Evolutionary conservation across 805 yeast genomes (phyloP).

Genomic region (Lachancea nothofagi): DNA sequence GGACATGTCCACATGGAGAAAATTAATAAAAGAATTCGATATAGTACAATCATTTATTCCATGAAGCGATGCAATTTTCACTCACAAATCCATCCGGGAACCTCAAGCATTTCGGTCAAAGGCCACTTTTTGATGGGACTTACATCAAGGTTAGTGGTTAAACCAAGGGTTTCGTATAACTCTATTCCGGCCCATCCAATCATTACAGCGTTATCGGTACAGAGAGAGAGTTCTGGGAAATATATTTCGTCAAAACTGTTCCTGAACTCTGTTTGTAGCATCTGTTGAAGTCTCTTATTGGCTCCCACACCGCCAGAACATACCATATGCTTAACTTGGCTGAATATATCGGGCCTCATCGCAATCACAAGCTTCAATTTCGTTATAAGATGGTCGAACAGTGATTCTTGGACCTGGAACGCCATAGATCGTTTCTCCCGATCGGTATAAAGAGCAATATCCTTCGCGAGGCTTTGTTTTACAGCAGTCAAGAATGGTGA

Average conservation of each 20-base stretch:
- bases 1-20: slow-evolving; percentile 61
- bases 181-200: slow-evolving; percentile 97
- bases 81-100: slow-evolving; percentile 45
- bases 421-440: slow-evolving; percentile 43
- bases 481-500: slow-evolving; percentile 65
- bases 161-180: slow-evolving; percentile 46
- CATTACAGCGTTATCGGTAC: slow-evolving; percentile 96
- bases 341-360: slow-evolving; percentile 38
- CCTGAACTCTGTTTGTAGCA: slow-evolving; percentile 39
- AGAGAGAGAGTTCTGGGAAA: slow-evolving; percentile 65
- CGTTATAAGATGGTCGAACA: slow-evolving; percentile 68
- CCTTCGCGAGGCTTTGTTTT: slow-evolving; percentile 25
- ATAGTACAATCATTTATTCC: slow-evolving; percentile 50
- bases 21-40: slow-evolving; percentile 46
- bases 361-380: slow-evolving; percentile 48
- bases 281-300: slow-evolving; percentile 49
- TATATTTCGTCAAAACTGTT: slow-evolving; percentile 39
- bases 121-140: slow-evolving; percentile 86
- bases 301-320: slow-evolving; percentile 96
- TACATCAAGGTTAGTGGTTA: slow-evolving; percentile 46
- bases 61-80: not conserved
- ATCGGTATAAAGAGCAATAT: slow-evolving; percentile 16
- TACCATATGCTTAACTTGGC: slow-evolving; percentile 48
- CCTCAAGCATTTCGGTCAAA: slow-evolving; percentile 42
- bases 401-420: slow-evolving; percentile 52